Evolutionary conservation across 345 rosid genomes (phyloP), one percentile per base, ranked within the genome.

Genomic region (Geranium rotundifolium): DNA sequence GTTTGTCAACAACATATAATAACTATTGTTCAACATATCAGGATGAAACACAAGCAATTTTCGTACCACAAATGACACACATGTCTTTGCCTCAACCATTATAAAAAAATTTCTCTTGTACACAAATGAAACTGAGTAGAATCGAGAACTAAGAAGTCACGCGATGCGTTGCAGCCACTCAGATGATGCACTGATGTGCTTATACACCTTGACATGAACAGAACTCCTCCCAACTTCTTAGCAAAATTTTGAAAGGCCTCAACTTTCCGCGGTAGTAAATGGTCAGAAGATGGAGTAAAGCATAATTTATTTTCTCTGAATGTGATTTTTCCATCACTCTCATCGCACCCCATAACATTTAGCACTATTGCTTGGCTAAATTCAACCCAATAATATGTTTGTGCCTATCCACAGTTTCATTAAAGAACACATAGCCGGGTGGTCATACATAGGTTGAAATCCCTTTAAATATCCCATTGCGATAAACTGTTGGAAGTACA

Each of bases 81-180:
- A n/a, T n/a, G n/a, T n/a, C n/a, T n/a, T n/a, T n/a, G n/a, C n/a
- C n/a, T n/a, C n/a, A n/a, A n/a, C n/a, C n/a, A n/a, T n/a, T n/a
- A n/a, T n/a, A n/a, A n/a, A n/a, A n/a, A n/a, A n/a, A n/a, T n/a
- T n/a, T n/a, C n/a, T n/a, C n/a, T n/a, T n/a, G n/a, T n/a, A n/a
- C n/a, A n/a, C n/a, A n/a, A n/a, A n/a, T n/a, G n/a, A n/a, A n/a
- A n/a, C n/a, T n/a, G n/a, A n/a, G n/a, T n/a, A n/a, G n/a, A n/a
- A n/a, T n/a, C n/a, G n/a, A n/a, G n/a, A n/a, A n/a, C 31, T 17
- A 66, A 63, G 54, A 66, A 60, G 68, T 80, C 77, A 29, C 66
- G 54, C 30, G 84, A 70, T 55, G 70, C 81, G 61, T 70, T 74
- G 72, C 81, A 80, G n/a, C 84, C 84, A 37, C 84, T 81, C 54